These are phyloP conservation scores for Iberis pinnata DNA, from an alignment of 345 rosid species.

Conservation along the genomic window DNA sequence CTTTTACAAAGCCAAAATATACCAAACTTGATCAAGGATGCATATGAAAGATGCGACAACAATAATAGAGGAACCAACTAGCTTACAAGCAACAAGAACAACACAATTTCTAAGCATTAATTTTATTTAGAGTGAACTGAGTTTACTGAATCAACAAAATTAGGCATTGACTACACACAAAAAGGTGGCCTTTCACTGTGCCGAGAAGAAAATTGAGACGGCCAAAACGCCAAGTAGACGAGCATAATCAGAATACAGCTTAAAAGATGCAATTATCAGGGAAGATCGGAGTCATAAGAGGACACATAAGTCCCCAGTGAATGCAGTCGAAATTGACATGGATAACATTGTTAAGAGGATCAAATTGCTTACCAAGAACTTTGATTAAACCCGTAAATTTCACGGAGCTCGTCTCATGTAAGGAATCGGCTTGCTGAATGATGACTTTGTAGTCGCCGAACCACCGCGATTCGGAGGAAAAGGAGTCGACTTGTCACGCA, in stretches of 20 bases:
- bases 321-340: not conserved
- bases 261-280: slow-evolving; percentile 1
- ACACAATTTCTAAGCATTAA: too few species aligned
- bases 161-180: too few species aligned
- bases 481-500: slow-evolving; percentile 7
- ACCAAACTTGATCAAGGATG: not conserved
- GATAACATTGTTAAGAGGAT: not conserved
- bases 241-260: too few species aligned
- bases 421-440: not conserved
- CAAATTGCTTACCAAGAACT: slow-evolving; percentile 14
- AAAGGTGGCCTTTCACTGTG: too few species aligned
- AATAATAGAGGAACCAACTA: slow-evolving; percentile 3
- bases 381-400: not conserved
- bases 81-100: slow-evolving; percentile 6
- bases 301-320: not conserved
- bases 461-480: slow-evolving; percentile 7
- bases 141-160: too few species aligned
- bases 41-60: not conserved
- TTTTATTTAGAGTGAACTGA: too few species aligned
- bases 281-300: slow-evolving; percentile 7
- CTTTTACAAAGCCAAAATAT: slow-evolving; percentile 1
- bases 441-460: not conserved
- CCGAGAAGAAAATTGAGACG: too few species aligned
- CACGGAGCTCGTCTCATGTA: too few species aligned
- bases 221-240: too few species aligned